These are phyloP conservation scores for Elsinoe fawcettii DNA, from an alignment of 2,329 filamentous ascomycete genomes.

Conservation along the genomic window DNA sequence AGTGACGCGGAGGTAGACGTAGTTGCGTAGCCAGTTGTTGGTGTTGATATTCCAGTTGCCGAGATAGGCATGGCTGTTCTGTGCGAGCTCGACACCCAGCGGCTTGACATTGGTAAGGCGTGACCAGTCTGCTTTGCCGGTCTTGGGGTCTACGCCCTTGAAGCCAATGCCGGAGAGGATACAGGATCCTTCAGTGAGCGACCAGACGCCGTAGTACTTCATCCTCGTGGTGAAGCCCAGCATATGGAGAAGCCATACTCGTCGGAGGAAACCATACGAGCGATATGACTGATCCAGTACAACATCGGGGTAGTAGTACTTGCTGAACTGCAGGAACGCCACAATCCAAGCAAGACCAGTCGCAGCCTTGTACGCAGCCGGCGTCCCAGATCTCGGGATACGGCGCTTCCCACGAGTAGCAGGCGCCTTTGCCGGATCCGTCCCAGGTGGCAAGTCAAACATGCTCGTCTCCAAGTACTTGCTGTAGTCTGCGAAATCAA, in stretches of 20 bases:
- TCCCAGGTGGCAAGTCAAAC: slow-evolving; percentile 75
- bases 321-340: slow-evolving; percentile 64
- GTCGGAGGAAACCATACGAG: slow-evolving; percentile 59
- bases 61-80: slow-evolving; percentile 87
- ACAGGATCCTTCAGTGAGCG: slow-evolving; percentile 83
- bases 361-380: slow-evolving; percentile 68
- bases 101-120: slow-evolving; percentile 84
- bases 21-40: slow-evolving; percentile 92
- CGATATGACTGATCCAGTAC: slow-evolving; percentile 61
- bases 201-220: slow-evolving; percentile 98
- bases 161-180: slow-evolving; percentile 91
- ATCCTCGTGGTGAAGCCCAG: slow-evolving; percentile 71
- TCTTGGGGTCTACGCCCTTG: slow-evolving; percentile 79
- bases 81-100: slow-evolving; percentile 75
- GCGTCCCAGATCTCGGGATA: slow-evolving; percentile 83
- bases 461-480: slow-evolving; percentile 90
- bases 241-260: slow-evolving; percentile 76
- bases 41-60: slow-evolving; percentile 98
- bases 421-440: slow-evolving; percentile 79
- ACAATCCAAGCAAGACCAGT: slow-evolving; percentile 72
- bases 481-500: slow-evolving; percentile 89
- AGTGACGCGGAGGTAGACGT: slow-evolving; percentile 89
- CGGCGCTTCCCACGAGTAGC: slow-evolving; percentile 81
- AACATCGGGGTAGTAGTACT: slow-evolving; percentile 56
- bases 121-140: slow-evolving; percentile 82